Evolutionary conservation across 495 filamentous ascomycete species (phyloP), one percentile per base, ranked within the genome.

Genomic region (Hypoxylon fuscum): DNA sequence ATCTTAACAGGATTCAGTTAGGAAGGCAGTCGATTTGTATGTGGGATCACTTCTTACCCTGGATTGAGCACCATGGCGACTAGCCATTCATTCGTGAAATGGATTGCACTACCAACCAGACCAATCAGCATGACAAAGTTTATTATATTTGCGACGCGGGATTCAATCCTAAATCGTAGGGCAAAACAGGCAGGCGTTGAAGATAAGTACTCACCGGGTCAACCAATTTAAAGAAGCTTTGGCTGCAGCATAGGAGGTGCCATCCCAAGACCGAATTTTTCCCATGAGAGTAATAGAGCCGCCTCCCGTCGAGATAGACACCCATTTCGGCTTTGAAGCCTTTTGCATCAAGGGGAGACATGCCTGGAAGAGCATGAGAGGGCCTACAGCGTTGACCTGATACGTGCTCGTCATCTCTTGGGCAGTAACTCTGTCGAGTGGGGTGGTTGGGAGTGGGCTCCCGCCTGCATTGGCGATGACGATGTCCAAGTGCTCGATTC

Each of bases 401-500:
- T 77, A 57, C 44, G 77, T 70, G 38, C 71, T 55, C 35, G 59
- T 59, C 17, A 81, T 58, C n/a, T 64, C 59, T 18, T 62, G 47
- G 8, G 67, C 62, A 9, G 64, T 55, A 15, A 72, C 51, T 10
- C 49, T 65, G 2, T 69, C 70, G 2, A 68, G 25, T 15, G 55
- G 43, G 48, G 4, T 50, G 42, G 17, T 70, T 47, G 22, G 60
- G 50, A 2, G 59, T 57, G 40, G 29, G 72, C 21, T 45, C 18
- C 2, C 65, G 14, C 75, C 80, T 17, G 80, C 77, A 53, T 83
- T 83, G 34, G 81, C 76, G 31, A 85, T 77, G 2, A 85, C 68
- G 29, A 79, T 66, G 57, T 84, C 78, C 22, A 85, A 42, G 35
- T 74, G 54, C 20, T 62, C 64, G 65, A 85, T 75, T 1, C 70